These are phyloP conservation scores for Fagopyrum tataricum DNA, from an alignment of 148 eudicot species.

Conservation along the genomic window DNA sequence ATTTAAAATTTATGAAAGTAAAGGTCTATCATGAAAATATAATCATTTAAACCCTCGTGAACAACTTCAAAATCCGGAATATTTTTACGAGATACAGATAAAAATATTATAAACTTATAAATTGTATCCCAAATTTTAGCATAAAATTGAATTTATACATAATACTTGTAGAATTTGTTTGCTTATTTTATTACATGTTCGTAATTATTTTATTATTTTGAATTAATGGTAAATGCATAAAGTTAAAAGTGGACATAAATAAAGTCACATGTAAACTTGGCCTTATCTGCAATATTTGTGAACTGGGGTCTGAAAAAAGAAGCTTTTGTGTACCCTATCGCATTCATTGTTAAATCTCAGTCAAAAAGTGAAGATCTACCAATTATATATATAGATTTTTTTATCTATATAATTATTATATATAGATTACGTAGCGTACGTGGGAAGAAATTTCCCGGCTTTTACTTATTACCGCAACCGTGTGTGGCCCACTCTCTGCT, in stretches of 20 bases:
- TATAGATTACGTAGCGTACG: not conserved
- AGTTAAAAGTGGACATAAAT: not conserved
- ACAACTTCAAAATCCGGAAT: no score
- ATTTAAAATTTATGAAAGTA: no score
- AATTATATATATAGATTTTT: not conserved
- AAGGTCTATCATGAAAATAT: no score
- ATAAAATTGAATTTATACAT: no score
- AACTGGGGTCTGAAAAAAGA: not conserved
- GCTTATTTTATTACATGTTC: no score
- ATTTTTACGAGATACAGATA: no score
- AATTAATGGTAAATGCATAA: not conserved
- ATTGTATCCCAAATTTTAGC: no score
- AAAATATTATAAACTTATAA: no score
- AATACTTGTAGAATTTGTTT: no score
- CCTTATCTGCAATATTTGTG: not conserved
- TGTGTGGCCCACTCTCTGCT: not conserved
- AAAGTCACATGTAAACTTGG: not conserved
- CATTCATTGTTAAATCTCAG: not conserved
- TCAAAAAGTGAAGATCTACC: constrained; percentile 1
- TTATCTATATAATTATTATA: no score
- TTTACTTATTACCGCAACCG: not conserved
- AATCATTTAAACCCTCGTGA: no score
- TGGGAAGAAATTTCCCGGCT: not conserved
- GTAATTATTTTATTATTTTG: no score
- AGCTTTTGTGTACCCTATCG: not conserved